Evolutionary conservation across 768 basidiomycete genomes (phyloP).

Genomic region (Phanerochaete sordida): DNA sequence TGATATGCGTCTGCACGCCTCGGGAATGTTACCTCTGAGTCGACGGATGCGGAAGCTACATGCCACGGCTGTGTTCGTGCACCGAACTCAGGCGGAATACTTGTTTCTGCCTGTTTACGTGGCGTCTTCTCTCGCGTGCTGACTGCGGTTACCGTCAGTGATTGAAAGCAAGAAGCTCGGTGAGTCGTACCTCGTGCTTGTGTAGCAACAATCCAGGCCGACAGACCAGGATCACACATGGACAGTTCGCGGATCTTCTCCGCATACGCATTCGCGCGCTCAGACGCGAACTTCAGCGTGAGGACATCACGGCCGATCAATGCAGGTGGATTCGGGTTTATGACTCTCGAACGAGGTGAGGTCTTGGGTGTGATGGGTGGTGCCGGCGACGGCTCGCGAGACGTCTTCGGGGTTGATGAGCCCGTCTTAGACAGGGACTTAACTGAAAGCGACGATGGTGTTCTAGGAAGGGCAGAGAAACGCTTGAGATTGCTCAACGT

Average conservation of each 20-base stretch:
- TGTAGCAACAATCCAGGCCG: constrained; percentile 67
- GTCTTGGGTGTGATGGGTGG: constrained; percentile 1
- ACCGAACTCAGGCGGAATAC: constrained; percentile 2
- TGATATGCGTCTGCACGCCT: constrained; percentile 72
- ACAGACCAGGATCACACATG: constrained; percentile 69
- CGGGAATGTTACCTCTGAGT: constrained; percentile 78
- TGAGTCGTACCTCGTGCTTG: constrained; percentile 48
- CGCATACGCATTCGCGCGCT: constrained; percentile 72
- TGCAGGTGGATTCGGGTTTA: constrained; percentile 52
- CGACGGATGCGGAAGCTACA: constrained; percentile 65
- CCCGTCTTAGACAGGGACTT: constrained; percentile 12
- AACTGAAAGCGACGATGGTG: constrained; percentile 42
- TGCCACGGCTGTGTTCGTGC: constrained; percentile 53
- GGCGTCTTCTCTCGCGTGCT: background rate
- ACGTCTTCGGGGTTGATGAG: constrained; percentile 4
- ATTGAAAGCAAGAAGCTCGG: background rate
- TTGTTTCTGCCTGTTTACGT: background rate
- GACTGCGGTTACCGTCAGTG: background rate
- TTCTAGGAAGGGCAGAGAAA: constrained; percentile 59
- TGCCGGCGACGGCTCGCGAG: constrained; percentile 18
- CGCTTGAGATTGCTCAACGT: constrained; percentile 34
- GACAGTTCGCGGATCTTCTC: constrained; percentile 82
- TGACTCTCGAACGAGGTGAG: constrained; percentile 28
- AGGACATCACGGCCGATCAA: constrained; percentile 69
- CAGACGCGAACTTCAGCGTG: constrained; percentile 49